A percentile compares a stretch with the other conserved stretches of the same genome.
These are phyloP conservation scores for Yarrowia galli DNA, from an alignment of 1,139 yeast species.

Conservation along the genomic window DNA sequence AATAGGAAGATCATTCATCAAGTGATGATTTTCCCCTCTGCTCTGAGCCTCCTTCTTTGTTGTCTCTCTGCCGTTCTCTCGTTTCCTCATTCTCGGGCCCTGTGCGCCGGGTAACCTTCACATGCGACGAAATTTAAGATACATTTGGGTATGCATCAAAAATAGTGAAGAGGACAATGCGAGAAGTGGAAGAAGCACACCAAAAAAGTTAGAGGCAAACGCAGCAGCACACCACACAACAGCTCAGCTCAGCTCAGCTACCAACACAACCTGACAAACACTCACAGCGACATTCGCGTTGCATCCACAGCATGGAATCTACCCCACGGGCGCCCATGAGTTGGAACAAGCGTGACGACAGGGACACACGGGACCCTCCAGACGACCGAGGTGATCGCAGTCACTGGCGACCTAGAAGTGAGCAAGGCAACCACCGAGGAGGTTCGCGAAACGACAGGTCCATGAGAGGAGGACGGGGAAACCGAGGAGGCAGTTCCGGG, in stretches of 20 bases:
- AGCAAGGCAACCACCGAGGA: slow-evolving; percentile 5
- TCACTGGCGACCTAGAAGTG: slow-evolving; percentile 16
- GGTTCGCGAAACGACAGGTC: slow-evolving; percentile 1
- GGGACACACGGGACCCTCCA: slow-evolving; percentile 1
- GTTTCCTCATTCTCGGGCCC: not conserved
- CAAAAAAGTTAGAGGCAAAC: slow-evolving; percentile 35
- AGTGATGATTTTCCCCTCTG: not conserved
- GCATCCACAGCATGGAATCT: slow-evolving; percentile 13
- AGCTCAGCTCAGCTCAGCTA: too few species aligned
- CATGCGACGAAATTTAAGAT: slow-evolving; percentile 19
- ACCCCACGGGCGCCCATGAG: slow-evolving; percentile 35
- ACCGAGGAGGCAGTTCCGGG: not conserved
- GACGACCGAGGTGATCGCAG: slow-evolving; percentile 19
- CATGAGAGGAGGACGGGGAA: slow-evolving; percentile 7
- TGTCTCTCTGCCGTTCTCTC: not conserved
- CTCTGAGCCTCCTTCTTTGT: not conserved
- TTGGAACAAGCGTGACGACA: slow-evolving; percentile 26
- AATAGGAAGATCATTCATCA: not conserved
- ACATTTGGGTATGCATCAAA: slow-evolving; percentile 4
- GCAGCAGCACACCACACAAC: slow-evolving; percentile 4
- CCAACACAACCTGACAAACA: not conserved
- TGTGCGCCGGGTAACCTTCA: slow-evolving; percentile 27
- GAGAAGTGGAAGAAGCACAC: slow-evolving; percentile 7
- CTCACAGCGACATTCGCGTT: not conserved
- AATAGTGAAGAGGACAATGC: not conserved